Evolutionary conservation across 2,329 filamentous ascomycete genomes (phyloP).

Genomic region (Clarireedia monteithiana): DNA sequence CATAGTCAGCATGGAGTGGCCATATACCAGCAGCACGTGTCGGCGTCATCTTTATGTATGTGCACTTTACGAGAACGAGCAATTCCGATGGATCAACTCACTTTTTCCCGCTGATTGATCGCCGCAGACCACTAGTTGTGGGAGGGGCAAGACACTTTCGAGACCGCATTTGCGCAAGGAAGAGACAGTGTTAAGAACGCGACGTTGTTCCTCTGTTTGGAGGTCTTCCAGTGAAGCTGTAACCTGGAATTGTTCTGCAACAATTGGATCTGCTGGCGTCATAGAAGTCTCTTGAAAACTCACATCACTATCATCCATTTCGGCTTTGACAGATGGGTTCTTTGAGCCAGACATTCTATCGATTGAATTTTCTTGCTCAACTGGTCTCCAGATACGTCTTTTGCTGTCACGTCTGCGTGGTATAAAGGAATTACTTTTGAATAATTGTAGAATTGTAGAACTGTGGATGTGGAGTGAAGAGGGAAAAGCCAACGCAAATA

Average conservation of each 20-base stretch:
- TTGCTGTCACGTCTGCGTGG: no score
- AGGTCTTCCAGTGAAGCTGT: constrained; percentile 21
- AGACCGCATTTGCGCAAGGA: constrained; percentile 43
- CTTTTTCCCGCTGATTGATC: constrained; percentile 45
- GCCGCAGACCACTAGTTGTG: constrained; percentile 1
- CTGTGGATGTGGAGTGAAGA: no score
- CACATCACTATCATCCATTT: neutral
- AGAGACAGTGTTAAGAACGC: constrained; percentile 49
- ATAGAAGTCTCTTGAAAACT: neutral
- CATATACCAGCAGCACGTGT: neutral
- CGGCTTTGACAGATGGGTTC: neutral
- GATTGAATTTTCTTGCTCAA: no score
- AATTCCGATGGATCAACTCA: neutral
- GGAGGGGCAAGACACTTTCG: neutral
- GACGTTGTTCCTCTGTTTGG: constrained; percentile 43
- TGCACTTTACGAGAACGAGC: no score
- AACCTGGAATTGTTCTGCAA: neutral
- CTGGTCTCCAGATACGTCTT: no score
- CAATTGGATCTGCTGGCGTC: neutral
- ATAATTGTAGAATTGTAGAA: no score
- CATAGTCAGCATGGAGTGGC: neutral
- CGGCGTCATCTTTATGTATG: no score
- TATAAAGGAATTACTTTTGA: no score
- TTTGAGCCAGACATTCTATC: neutral
- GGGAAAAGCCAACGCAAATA: no score